Base-by-base conservation (phyloP, 2,329 filamentous ascomycete genomes). In the Colletotrichum shisoi region DNA sequence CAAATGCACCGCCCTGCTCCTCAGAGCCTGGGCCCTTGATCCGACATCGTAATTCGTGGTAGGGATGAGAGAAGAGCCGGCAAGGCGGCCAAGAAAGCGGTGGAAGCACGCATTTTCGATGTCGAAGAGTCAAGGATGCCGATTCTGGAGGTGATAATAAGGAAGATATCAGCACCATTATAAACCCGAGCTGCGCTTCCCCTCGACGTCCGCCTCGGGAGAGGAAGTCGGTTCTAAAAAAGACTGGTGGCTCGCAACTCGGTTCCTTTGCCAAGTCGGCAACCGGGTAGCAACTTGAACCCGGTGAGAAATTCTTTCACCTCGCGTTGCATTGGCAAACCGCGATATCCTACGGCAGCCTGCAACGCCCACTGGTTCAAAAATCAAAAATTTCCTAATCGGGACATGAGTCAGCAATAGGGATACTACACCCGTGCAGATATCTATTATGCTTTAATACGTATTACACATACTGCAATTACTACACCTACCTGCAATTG, bases 221-320 rank as follows among this genome's bases (percentile, higher is more conserved):
- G 44, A 9, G 15, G 44, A 46, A 46, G 44, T n/a, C 7, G 19
- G 44, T 7, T 7, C n/a, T 21, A 21, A 4, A 46, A n/a, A 21
- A 46, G 2, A 7, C 4, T 3, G 8, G 19, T 21, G 44, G 44
- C 15, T 46, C 44, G 44, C 19, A 17, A 13, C 15, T 21, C 44
- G n/a, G 44, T 46, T 46, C 17, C 44, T 46, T 46, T 9, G 44
- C n/a, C 44, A 46, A 46, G 44, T 46, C 44, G 44, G 44, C 44
- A 46, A 46, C n/a, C 44, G 44, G 44, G 21, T 46, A n/a, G 19
- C n/a, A n/a, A 21, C 44, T 46, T 6, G 44, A 46, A 46, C 17
- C 44, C 19, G 6, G 15, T 1, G 17, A 46, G 3, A 46, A 15
- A 46, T 46, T 1, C 44, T 46, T 46, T 46, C 44, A 12, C 44